Evolutionary conservation across 257 asterid species (phyloP), one percentile per base, ranked within the genome.

Genomic region (Phtheirospermum japonicum): DNA sequence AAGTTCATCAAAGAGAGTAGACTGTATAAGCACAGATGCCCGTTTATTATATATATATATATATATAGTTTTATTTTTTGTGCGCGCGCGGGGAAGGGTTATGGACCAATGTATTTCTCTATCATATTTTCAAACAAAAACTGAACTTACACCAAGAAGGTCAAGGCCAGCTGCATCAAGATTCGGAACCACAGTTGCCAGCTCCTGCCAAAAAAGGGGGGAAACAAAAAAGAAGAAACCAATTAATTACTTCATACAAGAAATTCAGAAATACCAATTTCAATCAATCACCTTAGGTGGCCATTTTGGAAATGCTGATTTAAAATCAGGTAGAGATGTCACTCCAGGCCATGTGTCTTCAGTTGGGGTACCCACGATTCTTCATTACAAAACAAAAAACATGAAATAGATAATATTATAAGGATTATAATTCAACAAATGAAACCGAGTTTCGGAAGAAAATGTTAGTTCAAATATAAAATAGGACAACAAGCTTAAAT

Each of bases 271-370:
- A 30, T 58, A 39, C 70, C 30, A 56, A 55, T 64, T 57, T 9
- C 19, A 61, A 58, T 72, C 62, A 92, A 58, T 72, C 62, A 92
- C 98, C 99, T 85, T 83, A 52, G 88, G 9, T 26, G 89, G 86
- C 94, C 95, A 86, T 72, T 78, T 89, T 6, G 96, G 97, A 75
- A 89, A 92, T 68, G 95, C 64, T 61, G 94, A 77, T 80, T 85
- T 89, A 55, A 76, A 92, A 74, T 89, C 99, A 58, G 97, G 99
- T 53, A 89, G 86, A 69, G 97, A 83, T 42, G 96, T 85, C 75
- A 92, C 96, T 61, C 99, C 99, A 49, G 95, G 94, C 99, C 97
- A 92, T 18, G 80, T 80, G 63, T 79, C 93, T 78, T 92, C 99
- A 63, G 82, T 86, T 16, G 99, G 99, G 72, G 99, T 92, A 45